Conservation (phyloP, 768 basidiomycete species). For the Crepidotus variabilis region DNA sequence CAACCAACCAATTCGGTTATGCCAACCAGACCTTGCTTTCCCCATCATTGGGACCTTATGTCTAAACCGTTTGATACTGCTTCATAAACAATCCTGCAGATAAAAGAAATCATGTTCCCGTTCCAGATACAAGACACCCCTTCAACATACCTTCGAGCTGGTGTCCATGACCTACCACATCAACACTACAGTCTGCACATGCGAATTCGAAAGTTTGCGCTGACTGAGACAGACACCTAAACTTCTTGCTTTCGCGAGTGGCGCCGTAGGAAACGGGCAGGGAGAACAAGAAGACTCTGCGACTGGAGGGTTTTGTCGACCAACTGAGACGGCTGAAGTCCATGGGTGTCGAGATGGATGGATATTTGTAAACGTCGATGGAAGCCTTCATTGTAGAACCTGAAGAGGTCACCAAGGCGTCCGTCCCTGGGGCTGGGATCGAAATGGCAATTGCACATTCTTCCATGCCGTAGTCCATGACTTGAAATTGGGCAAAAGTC, state of each 20-base stretch:
- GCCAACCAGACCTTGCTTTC: too few relatives aligned
- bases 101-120: not conserved
- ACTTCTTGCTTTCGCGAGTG: not conserved
- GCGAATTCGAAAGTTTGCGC: conserved; percentile 8
- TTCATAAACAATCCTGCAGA: conserved; percentile 6
- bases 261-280: conserved; percentile 1
- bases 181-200: conserved; percentile 6
- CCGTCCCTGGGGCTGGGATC: conserved; percentile 13
- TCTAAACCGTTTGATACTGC: conserved; percentile 3
- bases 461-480: conserved; percentile 29
- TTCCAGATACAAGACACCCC: not conserved
- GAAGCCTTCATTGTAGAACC: not conserved
- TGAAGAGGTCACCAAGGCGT: not conserved
- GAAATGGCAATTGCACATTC: conserved; percentile 19
- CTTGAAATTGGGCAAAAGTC: conserved; percentile 24
- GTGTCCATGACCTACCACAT: conserved; percentile 1
- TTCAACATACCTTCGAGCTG: not conserved
- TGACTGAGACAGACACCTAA: conserved; percentile 5
- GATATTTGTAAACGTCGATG: not conserved
- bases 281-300: not conserved
- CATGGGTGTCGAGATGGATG: not conserved
- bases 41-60: too few relatives aligned
- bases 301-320: not conserved
- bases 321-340: conserved; percentile 2
- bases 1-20: too few relatives aligned